phyloP scores from a whole-genome alignment of 305 asterid species.

The Lippia alba region DNA sequence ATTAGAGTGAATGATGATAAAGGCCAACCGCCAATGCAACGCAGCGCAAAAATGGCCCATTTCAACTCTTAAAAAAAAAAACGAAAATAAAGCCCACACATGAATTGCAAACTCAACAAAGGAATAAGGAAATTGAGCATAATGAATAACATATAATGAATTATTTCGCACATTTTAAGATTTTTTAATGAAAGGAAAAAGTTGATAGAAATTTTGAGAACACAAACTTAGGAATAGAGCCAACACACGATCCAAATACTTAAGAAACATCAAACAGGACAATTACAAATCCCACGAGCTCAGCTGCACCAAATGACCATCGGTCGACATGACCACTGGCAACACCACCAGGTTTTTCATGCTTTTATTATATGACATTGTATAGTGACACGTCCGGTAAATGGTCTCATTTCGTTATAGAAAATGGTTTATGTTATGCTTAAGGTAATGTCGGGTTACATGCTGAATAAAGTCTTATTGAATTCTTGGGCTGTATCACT shows the following conservation, averaged over 20 bases:
- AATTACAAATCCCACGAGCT: slow-evolving; percentile 55
- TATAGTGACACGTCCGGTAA: slow-evolving; percentile 51
- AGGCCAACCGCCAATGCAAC: too few relatives aligned
- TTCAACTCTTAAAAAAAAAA: too few relatives aligned
- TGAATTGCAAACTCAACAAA: too few relatives aligned
- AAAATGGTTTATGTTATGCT: slow-evolving; percentile 59
- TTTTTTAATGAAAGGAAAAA: neutral
- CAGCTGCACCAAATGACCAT: slow-evolving; percentile 82
- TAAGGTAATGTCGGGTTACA: slow-evolving; percentile 79
- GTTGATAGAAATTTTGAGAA: too few relatives aligned
- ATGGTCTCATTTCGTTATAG: slow-evolving; percentile 51
- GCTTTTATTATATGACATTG: slow-evolving; percentile 81
- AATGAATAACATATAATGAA: too few relatives aligned
- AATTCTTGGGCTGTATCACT: slow-evolving; percentile 75
- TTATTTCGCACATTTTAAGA: too few relatives aligned
- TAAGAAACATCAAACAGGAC: neutral
- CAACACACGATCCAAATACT: neutral
- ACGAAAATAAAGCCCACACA: too few relatives aligned
- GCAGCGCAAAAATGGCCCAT: too few relatives aligned
- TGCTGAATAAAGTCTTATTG: slow-evolving; percentile 72
- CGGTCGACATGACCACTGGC: slow-evolving; percentile 54
- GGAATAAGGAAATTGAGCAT: too few relatives aligned
- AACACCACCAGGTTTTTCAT: slow-evolving; percentile 72
- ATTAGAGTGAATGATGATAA: too few relatives aligned
- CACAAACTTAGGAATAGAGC: too few relatives aligned